Percentiles rank a stretch among this genome's conserved stretches.
Evolutionary conservation across 192 early-diverging fungal species (phyloP).

Genomic region (Geosiphon pyriformis): DNA sequence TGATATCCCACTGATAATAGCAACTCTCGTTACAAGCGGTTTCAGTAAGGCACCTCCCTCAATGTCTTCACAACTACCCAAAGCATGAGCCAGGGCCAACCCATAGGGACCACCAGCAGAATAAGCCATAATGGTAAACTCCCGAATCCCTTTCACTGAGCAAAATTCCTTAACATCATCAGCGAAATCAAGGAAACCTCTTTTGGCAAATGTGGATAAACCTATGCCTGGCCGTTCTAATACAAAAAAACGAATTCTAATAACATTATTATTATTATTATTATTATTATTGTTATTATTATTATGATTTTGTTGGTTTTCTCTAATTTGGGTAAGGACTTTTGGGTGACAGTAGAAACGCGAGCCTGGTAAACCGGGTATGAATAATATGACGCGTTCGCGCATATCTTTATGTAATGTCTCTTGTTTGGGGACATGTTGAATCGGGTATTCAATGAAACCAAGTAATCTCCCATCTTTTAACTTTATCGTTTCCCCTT

Average conservation of each 20-base stretch:
- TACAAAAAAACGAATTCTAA: slow-evolving; percentile 18
- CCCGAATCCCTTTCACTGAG: slow-evolving; percentile 12
- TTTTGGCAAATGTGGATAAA: slow-evolving; percentile 19
- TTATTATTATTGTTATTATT: neutral
- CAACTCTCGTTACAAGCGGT: slow-evolving; percentile 1
- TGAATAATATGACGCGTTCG: slow-evolving; percentile 14
- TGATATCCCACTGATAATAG: slow-evolving; percentile 23
- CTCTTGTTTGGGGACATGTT: slow-evolving; percentile 4
- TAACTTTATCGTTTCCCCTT: slow-evolving; percentile 22
- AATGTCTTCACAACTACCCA: neutral
- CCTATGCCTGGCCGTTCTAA: slow-evolving; percentile 27
- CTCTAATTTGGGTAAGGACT: neutral
- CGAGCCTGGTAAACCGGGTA: slow-evolving; percentile 21
- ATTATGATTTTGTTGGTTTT: neutral
- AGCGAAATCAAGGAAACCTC: slow-evolving; percentile 22
- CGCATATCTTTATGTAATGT: neutral
- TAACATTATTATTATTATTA: neutral
- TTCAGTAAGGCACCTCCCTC: neutral
- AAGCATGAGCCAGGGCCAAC: slow-evolving; percentile 8
- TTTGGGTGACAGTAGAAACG: slow-evolving; percentile 23
- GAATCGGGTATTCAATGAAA: slow-evolving; percentile 19
- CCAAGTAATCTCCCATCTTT: slow-evolving; percentile 16
- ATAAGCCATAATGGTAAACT: slow-evolving; percentile 20
- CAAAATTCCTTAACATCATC: slow-evolving; percentile 23
- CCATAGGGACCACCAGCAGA: slow-evolving; percentile 25